These are phyloP conservation scores for Pseudogymnoascus sp. DNA, from an alignment of 2,329 filamentous ascomycete species.

Conservation along the genomic window DNA sequence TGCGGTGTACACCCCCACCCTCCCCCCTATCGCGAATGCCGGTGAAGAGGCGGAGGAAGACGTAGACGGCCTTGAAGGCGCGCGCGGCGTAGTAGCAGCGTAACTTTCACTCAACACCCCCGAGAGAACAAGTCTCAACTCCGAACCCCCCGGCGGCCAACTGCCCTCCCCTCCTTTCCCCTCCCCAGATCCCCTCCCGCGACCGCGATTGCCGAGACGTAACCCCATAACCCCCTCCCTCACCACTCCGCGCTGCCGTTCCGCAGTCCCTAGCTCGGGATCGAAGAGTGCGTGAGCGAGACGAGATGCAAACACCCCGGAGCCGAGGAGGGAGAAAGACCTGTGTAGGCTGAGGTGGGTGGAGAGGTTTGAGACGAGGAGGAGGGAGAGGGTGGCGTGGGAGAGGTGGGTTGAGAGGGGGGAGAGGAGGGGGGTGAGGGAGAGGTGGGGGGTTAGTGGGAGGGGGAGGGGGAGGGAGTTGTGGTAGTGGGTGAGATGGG, in stretches of 20 bases:
- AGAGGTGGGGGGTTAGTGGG: conserved; percentile 55
- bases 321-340: conserved; percentile 75
- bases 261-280: conserved; percentile 69
- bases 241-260: conserved; percentile 60
- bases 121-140: conserved; percentile 81
- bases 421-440: conserved; percentile 64
- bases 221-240: conserved; percentile 70
- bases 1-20: conserved; percentile 22
- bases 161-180: neutral
- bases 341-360: conserved; percentile 67
- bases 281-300: conserved; percentile 80
- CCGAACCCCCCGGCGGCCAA: conserved; percentile 95
- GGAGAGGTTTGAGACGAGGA: conserved; percentile 63
- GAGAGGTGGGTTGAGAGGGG: conserved; percentile 70
- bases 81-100: conserved; percentile 22
- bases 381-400: conserved; percentile 61
- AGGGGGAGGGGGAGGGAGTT: conserved; percentile 64
- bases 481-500: neutral
- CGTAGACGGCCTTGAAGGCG: neutral
- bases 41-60: neutral
- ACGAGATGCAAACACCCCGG: conserved; percentile 72
- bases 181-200: no score
- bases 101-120: conserved; percentile 75
- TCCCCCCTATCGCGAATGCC: neutral
- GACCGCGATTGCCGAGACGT: conserved; percentile 53